Evolutionary conservation across 2,329 filamentous ascomycete genomes (phyloP), one percentile per base, ranked within the genome.

Genomic region (Sporothrix dimorphospora): DNA sequence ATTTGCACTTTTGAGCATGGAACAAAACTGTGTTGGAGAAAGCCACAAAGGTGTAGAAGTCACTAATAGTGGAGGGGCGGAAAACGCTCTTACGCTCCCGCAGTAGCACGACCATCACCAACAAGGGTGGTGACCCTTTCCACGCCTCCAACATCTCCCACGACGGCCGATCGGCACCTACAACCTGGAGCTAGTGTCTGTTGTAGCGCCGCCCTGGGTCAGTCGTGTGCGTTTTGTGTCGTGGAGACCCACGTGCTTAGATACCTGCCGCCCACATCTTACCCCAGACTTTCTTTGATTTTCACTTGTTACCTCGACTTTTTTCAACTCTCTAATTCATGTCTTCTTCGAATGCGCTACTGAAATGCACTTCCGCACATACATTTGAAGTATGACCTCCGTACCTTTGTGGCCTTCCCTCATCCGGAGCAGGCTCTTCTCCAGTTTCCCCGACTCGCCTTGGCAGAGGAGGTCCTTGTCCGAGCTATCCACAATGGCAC

Each of bases 21-120:
- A 14, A 42, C 30, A 40, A 40, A 42, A 7, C 4, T 24, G 19
- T 40, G 38, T 42, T 63, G 59, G 59, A 63, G 38, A 63, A 45
- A 14, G 34, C 19, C 4, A 63, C 59, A 63, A 38, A 55, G 53
- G 53, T 55, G 7, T 30, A 59, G 59, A 42, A 38, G 55, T 16
- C 38, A 63, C 59, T 42, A 40, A 42, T 4, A 24, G 61, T 66
- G 61, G 24, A 53, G 49, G 30, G 47, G 66, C 66, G 66, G 66
- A 69, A 49, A 69, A 69, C 30, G 49, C 49, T 40, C 55, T 53
- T 69, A 69, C 66, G 66, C 66, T 55, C 47, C 47, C 47, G 47
- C 30, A 51, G 16, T 8, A 24, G n/a, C 59, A 27, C 12, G 9
- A 21, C n/a, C 19, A 19, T 65, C 61, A 27, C 12, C 61, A 65